Percentiles rank a stretch among this genome's conserved stretches.
Conservation (phyloP, 257 asterid species). For the Primulina eburnea region DNA sequence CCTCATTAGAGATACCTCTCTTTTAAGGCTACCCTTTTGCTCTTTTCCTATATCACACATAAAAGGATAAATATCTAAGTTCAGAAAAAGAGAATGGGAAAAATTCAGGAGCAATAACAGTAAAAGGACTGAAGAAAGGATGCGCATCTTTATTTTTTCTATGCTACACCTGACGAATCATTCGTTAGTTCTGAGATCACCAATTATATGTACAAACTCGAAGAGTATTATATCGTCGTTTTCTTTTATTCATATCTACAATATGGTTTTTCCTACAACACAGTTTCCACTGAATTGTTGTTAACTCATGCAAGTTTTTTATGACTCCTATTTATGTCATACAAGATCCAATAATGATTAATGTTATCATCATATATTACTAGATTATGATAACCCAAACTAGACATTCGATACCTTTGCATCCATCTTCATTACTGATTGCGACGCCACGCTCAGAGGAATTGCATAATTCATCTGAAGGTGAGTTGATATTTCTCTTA, state of each 20-base stretch:
- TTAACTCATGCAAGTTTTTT: background rate
- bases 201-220: too few relatives aligned
- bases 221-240: too few relatives aligned
- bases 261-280: background rate
- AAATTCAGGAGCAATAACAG: background rate
- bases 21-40: slow-evolving; percentile 39
- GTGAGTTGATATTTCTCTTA: slow-evolving; percentile 37
- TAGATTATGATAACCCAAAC: background rate
- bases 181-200: background rate
- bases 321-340: background rate
- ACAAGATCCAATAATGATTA: background rate
- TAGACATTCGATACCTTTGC: slow-evolving; percentile 36
- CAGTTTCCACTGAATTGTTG: background rate
- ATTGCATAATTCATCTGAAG: slow-evolving; percentile 32
- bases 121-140: background rate
- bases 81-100: too few relatives aligned
- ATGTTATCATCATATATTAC: background rate
- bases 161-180: background rate
- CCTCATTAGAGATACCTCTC: slow-evolving; percentile 57
- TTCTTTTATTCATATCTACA: background rate
- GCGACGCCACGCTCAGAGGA: slow-evolving; percentile 16
- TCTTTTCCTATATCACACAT: slow-evolving; percentile 28
- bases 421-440: slow-evolving; percentile 29
- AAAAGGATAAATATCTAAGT: background rate
- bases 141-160: background rate